Conservation (phyloP, 345 rosid species). For the Atalantia buxifolia region DNA sequence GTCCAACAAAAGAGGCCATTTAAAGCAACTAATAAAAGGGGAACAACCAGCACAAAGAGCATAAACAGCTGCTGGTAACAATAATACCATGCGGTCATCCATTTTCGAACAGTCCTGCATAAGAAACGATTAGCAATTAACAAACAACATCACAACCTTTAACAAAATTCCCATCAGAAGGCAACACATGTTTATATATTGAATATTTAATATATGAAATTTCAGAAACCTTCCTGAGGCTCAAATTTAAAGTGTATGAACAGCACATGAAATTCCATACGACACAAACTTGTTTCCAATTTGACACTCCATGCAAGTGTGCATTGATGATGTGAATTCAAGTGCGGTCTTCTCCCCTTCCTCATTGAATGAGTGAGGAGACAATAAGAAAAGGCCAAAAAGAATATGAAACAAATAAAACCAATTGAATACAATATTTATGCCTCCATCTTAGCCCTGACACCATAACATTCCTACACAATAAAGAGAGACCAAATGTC, state of each 20-base stretch:
- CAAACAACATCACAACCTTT: background rate
- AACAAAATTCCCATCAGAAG: background rate
- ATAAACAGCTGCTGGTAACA: constrained; percentile 79
- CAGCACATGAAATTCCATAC: background rate
- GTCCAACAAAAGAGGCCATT: constrained; percentile 29
- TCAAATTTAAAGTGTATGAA: background rate
- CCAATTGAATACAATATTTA: background rate
- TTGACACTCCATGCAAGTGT: background rate
- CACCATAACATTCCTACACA: background rate
- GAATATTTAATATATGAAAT: background rate
- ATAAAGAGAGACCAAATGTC: background rate
- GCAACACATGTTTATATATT: constrained; percentile 5
- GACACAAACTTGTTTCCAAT: background rate
- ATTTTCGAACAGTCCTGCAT: constrained; percentile 51
- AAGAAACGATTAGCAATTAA: constrained; percentile 15
- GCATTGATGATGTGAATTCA: background rate
- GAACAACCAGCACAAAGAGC: constrained; percentile 69
- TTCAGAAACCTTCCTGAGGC: background rate
- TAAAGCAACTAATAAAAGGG: constrained; percentile 37
- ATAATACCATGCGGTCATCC: constrained; percentile 46
- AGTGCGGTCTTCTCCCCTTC: background rate
- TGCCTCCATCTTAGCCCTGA: background rate
- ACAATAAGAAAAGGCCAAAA: background rate
- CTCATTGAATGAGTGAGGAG: background rate
- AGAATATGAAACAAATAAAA: background rate